Conservation (phyloP, 2,329 filamentous ascomycete species). For the Paecilomyces niveus region DNA sequence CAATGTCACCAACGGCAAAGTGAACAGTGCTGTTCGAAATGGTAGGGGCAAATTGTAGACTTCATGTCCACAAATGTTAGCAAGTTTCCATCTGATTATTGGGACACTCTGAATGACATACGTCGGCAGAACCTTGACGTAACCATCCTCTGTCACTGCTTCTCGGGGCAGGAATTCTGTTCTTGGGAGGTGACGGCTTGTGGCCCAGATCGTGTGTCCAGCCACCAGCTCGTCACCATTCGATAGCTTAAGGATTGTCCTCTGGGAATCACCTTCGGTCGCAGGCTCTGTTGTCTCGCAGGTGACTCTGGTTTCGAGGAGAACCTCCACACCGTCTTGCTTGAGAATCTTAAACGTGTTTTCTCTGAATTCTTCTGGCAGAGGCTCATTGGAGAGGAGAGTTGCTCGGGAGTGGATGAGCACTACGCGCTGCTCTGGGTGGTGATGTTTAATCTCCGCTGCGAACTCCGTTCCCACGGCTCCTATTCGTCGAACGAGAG, state of each 20-base stretch:
- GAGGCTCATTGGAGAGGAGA: constrained; percentile 65
- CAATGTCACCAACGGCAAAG: constrained; percentile 64
- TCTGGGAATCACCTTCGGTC: constrained; percentile 9
- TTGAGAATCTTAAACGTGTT: constrained; percentile 51
- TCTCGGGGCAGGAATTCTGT: constrained; percentile 55
- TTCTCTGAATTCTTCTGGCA: constrained; percentile 64
- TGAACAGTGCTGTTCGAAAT: constrained; percentile 55
- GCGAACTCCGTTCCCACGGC: constrained; percentile 80
- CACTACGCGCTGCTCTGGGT: constrained; percentile 60
- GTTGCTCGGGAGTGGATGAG: constrained; percentile 65
- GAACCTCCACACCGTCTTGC: constrained; percentile 58
- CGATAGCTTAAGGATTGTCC: constrained; percentile 47
- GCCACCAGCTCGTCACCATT: constrained; percentile 55
- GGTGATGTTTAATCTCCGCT: constrained; percentile 63
- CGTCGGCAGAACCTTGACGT: constrained; percentile 56
- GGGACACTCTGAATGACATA: constrained; percentile 26
- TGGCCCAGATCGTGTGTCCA: constrained; percentile 62
- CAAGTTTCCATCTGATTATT: background rate
- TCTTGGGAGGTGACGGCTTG: constrained; percentile 57
- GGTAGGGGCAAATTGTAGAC: constrained; percentile 48
- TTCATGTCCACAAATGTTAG: constrained; percentile 15
- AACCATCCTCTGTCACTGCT: constrained; percentile 57
- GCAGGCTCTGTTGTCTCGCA: constrained; percentile 16
- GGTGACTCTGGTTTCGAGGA: constrained; percentile 55
- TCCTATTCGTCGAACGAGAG: constrained; percentile 32